A percentile compares a stretch with the other conserved stretches of the same genome.
Conservation (phyloP, 2,329 filamentous ascomycete genomes). For the Colletotrichum aenigma region DNA sequence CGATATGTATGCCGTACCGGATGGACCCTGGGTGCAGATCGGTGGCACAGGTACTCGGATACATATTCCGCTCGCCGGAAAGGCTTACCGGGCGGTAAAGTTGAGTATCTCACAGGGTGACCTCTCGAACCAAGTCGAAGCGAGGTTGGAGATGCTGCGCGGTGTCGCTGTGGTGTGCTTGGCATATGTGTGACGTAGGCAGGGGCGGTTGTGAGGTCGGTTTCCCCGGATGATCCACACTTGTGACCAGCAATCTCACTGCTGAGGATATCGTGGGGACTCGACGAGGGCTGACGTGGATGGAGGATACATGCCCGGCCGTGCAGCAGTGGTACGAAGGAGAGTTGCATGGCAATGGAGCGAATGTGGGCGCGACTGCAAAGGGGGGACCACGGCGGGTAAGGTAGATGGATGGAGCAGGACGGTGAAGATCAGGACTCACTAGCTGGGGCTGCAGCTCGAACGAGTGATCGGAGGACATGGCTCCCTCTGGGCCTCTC, state of each 20-base stretch:
- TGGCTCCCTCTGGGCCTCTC: neutral
- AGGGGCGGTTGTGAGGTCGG: neutral
- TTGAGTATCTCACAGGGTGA: neutral
- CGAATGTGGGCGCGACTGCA: neutral
- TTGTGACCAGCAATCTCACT: neutral
- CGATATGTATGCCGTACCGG: neutral
- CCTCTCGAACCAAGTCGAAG: neutral
- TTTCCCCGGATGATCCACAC: conserved; percentile 2
- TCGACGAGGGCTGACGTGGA: neutral
- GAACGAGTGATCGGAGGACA: neutral
- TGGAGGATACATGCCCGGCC: neutral
- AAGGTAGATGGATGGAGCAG: neutral
- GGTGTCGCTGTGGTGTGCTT: neutral
- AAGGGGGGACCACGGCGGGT: neutral
- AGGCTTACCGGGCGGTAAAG: neutral
- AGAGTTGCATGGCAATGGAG: neutral
- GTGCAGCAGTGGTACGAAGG: neutral
- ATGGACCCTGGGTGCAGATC: neutral
- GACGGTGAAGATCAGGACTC: neutral
- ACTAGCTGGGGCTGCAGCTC: neutral
- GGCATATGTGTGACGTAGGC: neutral
- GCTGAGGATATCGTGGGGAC: neutral
- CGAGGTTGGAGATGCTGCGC: neutral
- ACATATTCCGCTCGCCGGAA: neutral
- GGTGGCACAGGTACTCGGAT: neutral